Evolutionary conservation across 2,329 filamentous ascomycete genomes (phyloP), one percentile per base, ranked within the genome.

Genomic region (Graphiopsis chlorocephala): DNA sequence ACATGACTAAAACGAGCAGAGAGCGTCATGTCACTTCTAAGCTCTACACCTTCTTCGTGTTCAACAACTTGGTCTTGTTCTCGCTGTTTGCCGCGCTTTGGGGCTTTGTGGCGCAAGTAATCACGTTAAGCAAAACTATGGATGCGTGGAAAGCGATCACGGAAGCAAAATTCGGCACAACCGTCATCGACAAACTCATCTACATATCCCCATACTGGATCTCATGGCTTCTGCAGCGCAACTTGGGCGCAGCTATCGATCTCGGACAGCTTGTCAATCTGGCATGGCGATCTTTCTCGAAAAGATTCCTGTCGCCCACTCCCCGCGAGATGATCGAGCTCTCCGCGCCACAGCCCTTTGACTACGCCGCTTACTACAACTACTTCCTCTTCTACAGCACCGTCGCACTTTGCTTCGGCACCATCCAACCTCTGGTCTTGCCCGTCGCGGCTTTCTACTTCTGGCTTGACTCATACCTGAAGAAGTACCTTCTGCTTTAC

Each of bases 281-380:
- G 61, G 82, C 90, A n/a, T 91, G 89, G 83, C 90, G 91, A 67
- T 97, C 92, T 73, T 90, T 95, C 76, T 86, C 89, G 67, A 89
- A 92, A 74, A 94, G 89, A 63, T 95, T 97, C 72, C 85, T 91
- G 28, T 90, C 87, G 67, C 94, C 94, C 3, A 98, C 95, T 2
- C 95, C 95, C 5, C 86, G 95, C 70, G 90, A 97, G 76, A 82
- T 95, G 70, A 98, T 98, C 70, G 92, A 97, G 76, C 86, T 95
- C 73, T 97, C 93, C 0, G 95, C 95, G 3, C 95, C 95, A 1
- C 93, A 92, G 2, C 83, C 91, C 0, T 97, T 99, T 76, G 93
- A 98, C 71, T 98, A 97, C 74, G 92, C 95, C 65, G 92, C 88
- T 71, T 98, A 98, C 80, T 99, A 97, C 84, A 98, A 97, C 78